phyloP scores from a whole-genome alignment of 2,329 filamentous ascomycete genomes.

The Epichloe typhina region DNA sequence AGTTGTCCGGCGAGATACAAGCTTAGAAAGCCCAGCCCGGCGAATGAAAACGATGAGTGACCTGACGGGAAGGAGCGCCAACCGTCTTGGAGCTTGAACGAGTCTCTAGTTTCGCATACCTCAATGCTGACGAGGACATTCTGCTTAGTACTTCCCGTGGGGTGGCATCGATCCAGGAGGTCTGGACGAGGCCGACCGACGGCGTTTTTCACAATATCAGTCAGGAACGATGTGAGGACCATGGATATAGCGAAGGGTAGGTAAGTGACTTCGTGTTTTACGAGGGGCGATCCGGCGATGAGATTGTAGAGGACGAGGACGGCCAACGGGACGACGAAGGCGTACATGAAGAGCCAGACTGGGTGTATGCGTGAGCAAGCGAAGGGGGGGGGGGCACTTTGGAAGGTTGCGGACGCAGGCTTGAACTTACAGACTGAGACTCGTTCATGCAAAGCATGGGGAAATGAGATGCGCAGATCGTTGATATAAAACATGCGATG shows the following conservation, averaged over 20 bases:
- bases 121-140: conserved; percentile 47
- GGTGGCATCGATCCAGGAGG: conserved; percentile 64
- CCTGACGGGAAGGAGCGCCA: conserved; percentile 77
- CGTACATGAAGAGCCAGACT: conserved; percentile 69
- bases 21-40: conserved; percentile 61
- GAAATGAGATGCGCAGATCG: conserved; percentile 72
- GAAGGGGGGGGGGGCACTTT: too few species aligned
- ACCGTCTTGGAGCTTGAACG: conserved; percentile 63
- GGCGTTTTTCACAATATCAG: conserved; percentile 82
- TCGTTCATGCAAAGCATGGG: conserved; percentile 71
- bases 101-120: conserved; percentile 59
- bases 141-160: conserved; percentile 34
- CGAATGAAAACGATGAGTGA: conserved; percentile 68
- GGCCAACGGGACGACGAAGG: conserved; percentile 56
- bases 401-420: too few species aligned
- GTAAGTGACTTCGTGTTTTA: conserved; percentile 77
- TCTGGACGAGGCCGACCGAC: conserved; percentile 60
- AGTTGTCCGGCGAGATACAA: conserved; percentile 58
- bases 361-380: neutral
- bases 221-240: conserved; percentile 67
- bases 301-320: conserved; percentile 54
- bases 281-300: conserved; percentile 45
- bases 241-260: conserved; percentile 69
- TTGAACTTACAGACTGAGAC: conserved; percentile 57
- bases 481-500: conserved; percentile 89